Evolutionary conservation across 768 basidiomycete species (phyloP).

Genomic region (Bullera alba): DNA sequence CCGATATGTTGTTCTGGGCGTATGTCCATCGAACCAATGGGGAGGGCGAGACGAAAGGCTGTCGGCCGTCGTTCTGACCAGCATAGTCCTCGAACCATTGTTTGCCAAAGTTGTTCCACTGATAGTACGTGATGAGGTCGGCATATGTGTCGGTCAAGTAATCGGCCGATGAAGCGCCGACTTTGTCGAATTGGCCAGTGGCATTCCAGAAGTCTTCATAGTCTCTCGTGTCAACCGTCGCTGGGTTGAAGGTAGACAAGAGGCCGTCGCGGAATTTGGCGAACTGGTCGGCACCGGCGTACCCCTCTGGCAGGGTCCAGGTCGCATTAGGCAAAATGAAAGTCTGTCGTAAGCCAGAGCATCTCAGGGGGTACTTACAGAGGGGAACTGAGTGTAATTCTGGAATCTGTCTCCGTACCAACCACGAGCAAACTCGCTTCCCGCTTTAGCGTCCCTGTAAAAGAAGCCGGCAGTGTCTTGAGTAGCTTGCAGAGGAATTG

Average conservation of each 20-base stretch:
- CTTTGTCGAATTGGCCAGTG: slow-evolving; percentile 13
- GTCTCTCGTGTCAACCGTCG: slow-evolving; percentile 12
- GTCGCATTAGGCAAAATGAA: slow-evolving; percentile 21
- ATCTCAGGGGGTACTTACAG: slow-evolving; percentile 13
- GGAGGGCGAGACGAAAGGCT: slow-evolving; percentile 25
- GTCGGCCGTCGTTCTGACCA: slow-evolving; percentile 21
- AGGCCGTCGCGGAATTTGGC: slow-evolving; percentile 21
- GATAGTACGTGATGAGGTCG: slow-evolving; percentile 17
- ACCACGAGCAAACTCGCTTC: slow-evolving; percentile 20
- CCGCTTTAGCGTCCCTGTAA: slow-evolving; percentile 22
- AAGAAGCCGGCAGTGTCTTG: slow-evolving; percentile 36
- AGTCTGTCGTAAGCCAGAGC: slow-evolving; percentile 6
- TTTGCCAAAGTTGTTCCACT: slow-evolving; percentile 20
- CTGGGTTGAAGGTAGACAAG: slow-evolving; percentile 15
- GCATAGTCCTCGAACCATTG: slow-evolving; percentile 33
- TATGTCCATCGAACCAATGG: slow-evolving; percentile 26
- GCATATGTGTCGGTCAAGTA: slow-evolving; percentile 15
- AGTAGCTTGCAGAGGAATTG: slow-evolving; percentile 21
- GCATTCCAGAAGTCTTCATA: slow-evolving; percentile 26
- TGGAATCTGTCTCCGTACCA: slow-evolving; percentile 34
- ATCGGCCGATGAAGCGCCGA: slow-evolving; percentile 2
- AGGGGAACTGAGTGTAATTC: slow-evolving; percentile 19
- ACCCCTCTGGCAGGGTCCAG: slow-evolving; percentile 21
- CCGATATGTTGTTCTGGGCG: slow-evolving; percentile 12
- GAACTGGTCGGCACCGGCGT: slow-evolving; percentile 19